These are phyloP conservation scores for Erysimum cheiranthoides DNA, from an alignment of 345 rosid species.

Conservation along the genomic window DNA sequence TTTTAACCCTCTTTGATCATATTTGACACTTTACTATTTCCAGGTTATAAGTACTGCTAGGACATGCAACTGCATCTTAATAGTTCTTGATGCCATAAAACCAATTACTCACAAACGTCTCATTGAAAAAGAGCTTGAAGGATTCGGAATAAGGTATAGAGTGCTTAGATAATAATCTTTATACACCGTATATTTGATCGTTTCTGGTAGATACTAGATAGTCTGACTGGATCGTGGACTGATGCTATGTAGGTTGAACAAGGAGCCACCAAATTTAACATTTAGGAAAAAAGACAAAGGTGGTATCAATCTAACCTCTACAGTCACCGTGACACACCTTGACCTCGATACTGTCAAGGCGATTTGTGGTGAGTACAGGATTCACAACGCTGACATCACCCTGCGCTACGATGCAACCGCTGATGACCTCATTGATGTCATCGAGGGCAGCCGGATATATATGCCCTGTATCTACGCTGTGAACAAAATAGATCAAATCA, in stretches of 20 bases:
- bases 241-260: conserved; percentile 77
- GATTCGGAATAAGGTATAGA: conserved; percentile 97
- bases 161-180: conserved; percentile 5
- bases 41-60: conserved; percentile 99
- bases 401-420: conserved; percentile 94
- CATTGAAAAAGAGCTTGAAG: conserved; percentile 98
- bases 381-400: conserved; percentile 96
- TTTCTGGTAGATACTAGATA: conserved; percentile 8
- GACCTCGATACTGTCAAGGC: conserved; percentile 98
- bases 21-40: conserved; percentile 25
- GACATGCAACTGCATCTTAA: conserved; percentile 91
- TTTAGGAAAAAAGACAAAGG: conserved; percentile 99
- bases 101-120: conserved; percentile 99
- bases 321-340: conserved; percentile 81
- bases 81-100: conserved; percentile 97
- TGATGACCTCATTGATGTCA: conserved; percentile 98
- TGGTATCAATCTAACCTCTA: conserved; percentile 89
- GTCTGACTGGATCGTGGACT: conserved; percentile 16
- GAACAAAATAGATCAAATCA: conserved; percentile 96
- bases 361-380: conserved; percentile 94
- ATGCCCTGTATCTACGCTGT: conserved; percentile 97
- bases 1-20: not conserved
- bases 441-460: conserved; percentile 95
- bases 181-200: not conserved
- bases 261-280: conserved; percentile 96